These are phyloP conservation scores for Ceratocystiopsis sp. DNA, from an alignment of 2,329 filamentous ascomycete genomes.

Conservation along the genomic window DNA sequence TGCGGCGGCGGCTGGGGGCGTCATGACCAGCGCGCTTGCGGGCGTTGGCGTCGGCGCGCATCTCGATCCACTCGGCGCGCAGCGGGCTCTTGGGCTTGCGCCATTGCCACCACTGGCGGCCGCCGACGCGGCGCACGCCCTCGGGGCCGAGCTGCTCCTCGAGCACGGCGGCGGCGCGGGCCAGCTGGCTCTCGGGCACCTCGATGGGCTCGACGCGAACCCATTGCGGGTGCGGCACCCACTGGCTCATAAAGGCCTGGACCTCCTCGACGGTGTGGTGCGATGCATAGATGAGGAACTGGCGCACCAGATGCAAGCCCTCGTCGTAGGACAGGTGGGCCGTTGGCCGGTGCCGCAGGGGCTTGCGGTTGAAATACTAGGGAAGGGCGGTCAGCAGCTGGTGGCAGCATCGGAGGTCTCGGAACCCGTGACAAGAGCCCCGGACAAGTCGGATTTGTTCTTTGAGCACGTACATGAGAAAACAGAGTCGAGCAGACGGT, in stretches of 20 bases:
- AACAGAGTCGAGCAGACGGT: constrained; percentile 76
- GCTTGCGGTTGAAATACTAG: constrained; percentile 72
- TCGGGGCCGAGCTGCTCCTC: constrained; percentile 59
- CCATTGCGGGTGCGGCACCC: constrained; percentile 82
- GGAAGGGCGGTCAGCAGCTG: constrained; percentile 15
- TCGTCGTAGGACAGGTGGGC: constrained; percentile 90
- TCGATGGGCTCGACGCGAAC: constrained; percentile 56
- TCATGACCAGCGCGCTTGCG: constrained; percentile 42
- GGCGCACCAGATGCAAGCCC: constrained; percentile 70
- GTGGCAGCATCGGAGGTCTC: constrained; percentile 12
- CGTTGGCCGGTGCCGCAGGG: constrained; percentile 61
- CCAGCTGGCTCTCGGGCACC: constrained; percentile 47
- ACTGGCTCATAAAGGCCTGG: constrained; percentile 79
- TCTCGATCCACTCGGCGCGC: constrained; percentile 90
- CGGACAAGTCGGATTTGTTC: too few relatives aligned
- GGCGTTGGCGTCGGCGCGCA: constrained; percentile 64
- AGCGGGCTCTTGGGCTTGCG: constrained; percentile 47
- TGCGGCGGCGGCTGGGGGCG: constrained; percentile 35
- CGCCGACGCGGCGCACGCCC: constrained; percentile 62
- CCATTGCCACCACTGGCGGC: constrained; percentile 83
- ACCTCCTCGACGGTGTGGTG: constrained; percentile 86
- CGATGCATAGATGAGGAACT: constrained; percentile 71
- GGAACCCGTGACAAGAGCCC: too few relatives aligned
- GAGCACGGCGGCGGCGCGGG: constrained; percentile 48
- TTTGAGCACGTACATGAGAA: constrained; percentile 45